A percentile compares a stretch with the other conserved stretches of the same genome.
phyloP scores from a whole-genome alignment of 192 early-diverging fungal species.

The Lobosporangium transversale region DNA sequence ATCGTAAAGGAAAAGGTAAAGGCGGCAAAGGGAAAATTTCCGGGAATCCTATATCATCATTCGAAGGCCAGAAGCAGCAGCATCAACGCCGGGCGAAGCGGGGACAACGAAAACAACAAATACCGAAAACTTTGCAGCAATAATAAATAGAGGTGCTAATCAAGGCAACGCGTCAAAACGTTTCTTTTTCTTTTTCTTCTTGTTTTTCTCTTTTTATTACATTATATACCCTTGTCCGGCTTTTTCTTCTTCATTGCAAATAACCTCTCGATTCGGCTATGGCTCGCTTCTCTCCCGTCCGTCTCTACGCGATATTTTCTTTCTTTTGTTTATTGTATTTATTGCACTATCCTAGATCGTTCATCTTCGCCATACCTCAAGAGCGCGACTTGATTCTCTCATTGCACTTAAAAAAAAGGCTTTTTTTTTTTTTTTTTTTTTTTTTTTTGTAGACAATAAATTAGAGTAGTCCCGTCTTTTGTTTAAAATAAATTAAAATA shows the following conservation, averaged over 20 bases:
- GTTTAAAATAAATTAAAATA: too few relatives aligned
- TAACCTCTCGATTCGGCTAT: too few relatives aligned
- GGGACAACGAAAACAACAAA: background rate
- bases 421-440: too few relatives aligned
- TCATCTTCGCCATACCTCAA: too few relatives aligned
- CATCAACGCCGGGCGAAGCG: background rate
- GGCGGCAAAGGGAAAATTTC: conserved; percentile 11
- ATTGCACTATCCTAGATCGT: too few relatives aligned
- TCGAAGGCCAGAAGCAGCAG: background rate
- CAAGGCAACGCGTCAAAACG: background rate
- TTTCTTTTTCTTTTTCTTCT: background rate
- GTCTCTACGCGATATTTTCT: too few relatives aligned
- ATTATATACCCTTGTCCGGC: background rate
- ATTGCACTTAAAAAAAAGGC: too few relatives aligned
- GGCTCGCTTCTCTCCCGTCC: too few relatives aligned
- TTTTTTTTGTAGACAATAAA: background rate
- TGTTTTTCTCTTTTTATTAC: background rate
- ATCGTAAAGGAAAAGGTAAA: conserved; percentile 36
- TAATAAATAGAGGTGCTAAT: background rate
- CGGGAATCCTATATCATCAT: background rate
- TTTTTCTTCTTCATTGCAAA: background rate
- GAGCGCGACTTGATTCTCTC: too few relatives aligned
- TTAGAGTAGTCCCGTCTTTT: too few relatives aligned
- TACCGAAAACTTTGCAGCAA: background rate
- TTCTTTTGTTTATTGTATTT: too few relatives aligned